Base-by-base conservation (phyloP, 2,329 filamentous ascomycete species). In the Aphanocladium album region DNA sequence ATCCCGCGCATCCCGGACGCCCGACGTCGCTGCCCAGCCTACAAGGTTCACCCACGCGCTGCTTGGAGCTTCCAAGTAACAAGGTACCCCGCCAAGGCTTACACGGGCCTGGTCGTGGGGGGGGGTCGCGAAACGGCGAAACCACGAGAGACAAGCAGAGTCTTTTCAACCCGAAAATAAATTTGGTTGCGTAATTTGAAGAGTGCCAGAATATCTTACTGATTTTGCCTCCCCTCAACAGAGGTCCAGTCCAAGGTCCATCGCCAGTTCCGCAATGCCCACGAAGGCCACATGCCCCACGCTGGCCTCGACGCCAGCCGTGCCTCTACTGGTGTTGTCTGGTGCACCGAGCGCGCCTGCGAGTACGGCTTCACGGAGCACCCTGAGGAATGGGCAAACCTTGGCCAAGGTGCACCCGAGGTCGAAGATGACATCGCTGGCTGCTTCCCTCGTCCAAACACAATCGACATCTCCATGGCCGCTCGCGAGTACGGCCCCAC, bases 401-500 rank as follows among this genome's bases (percentile, higher is more conserved):
- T 98, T 57, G 93, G 93, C 35, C 93, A 97, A 78, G 93, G 93
- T 67, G 93, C 93, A 17, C 93, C 93, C 47, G 92, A 97, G 74
- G 93, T 96, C 63, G 93, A 96, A 68, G 91, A 96, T 66, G 91
- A 95, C 65, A 97, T 97, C 69, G 84, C 88, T 69, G 91, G 93
- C 61, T 95, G 90, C 77, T 97, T 97, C 73, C 82, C 88, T 68
- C 86, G 93, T 17, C 93, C 93, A 7, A 84, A 85, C 55, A 83
- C 81, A 47, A 90, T 97, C 68, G 86, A 95, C 67, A 84, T 97
- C 69, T 87, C 84, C 66, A 84, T 91, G 69, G 86, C 86, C 64
- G 89, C 89, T 45, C 83, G 93, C 71, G 93, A 98, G 76, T 98
- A 98, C 75, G 89, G 91, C 41, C 93, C 93, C 33, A 97, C 93